A percentile compares a stretch with the other conserved stretches of the same genome.
Conservation (phyloP, 805 yeast species). For the Barnettozyma populi region DNA sequence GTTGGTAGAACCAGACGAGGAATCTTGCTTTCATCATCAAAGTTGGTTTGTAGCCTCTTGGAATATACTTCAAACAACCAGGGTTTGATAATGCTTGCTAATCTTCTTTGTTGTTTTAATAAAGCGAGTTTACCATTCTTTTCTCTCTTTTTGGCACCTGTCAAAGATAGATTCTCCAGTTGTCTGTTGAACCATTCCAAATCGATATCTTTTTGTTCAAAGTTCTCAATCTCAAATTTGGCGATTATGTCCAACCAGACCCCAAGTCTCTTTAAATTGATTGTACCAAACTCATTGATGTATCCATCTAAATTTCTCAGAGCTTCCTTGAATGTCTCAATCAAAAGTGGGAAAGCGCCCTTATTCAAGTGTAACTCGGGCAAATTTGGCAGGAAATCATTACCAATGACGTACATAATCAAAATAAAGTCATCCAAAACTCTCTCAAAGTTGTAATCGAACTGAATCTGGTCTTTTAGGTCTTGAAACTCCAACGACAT, state of each 20-base stretch:
- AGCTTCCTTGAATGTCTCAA: slow-evolving; percentile 82
- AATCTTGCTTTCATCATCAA: slow-evolving; percentile 28
- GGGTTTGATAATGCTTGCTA: slow-evolving; percentile 52
- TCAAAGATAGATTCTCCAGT: slow-evolving; percentile 68
- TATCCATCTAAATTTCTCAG: slow-evolving; percentile 75
- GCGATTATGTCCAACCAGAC: slow-evolving; percentile 73
- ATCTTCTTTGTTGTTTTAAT: slow-evolving; percentile 66
- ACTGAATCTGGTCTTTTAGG: slow-evolving; percentile 55
- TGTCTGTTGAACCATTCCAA: slow-evolving; percentile 88
- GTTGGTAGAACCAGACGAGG: slow-evolving; percentile 44
- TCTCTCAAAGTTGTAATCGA: slow-evolving; percentile 78
- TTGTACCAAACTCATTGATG: slow-evolving; percentile 74
- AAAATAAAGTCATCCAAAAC: slow-evolving; percentile 88
- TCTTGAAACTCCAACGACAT: slow-evolving; percentile 78
- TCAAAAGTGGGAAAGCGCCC: slow-evolving; percentile 92
- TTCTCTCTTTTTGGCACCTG: slow-evolving; percentile 65
- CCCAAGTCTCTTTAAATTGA: slow-evolving; percentile 67
- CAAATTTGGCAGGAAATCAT: slow-evolving; percentile 94
- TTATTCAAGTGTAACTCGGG: slow-evolving; percentile 91
- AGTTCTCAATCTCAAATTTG: slow-evolving; percentile 76
- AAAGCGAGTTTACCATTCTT: slow-evolving; percentile 60
- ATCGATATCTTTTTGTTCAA: slow-evolving; percentile 78
- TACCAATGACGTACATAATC: slow-evolving; percentile 92
- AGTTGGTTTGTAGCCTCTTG: slow-evolving; percentile 23
- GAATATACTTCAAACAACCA: slow-evolving; percentile 37